Conservation (phyloP, 495 filamentous ascomycete genomes). For the Parmelia sp. region DNA sequence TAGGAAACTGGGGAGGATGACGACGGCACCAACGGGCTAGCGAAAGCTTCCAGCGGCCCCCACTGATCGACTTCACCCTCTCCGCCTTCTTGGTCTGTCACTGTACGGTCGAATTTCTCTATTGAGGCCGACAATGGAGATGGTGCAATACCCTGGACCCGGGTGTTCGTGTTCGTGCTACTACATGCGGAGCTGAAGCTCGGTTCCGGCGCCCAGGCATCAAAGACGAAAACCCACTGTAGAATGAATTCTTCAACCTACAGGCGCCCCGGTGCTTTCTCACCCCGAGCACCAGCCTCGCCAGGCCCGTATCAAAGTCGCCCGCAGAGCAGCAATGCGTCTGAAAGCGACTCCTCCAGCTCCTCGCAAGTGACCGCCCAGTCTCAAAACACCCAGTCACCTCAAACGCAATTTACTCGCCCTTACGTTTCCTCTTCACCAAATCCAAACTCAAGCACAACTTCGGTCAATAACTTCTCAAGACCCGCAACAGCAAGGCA, state of each 20-base stretch:
- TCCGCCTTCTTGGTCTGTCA: not conserved
- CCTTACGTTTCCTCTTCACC: conserved; percentile 27
- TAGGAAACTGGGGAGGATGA: not conserved
- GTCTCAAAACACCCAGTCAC: conserved; percentile 30
- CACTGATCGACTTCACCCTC: not conserved
- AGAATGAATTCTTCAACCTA: conserved; percentile 26
- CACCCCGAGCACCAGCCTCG: conserved; percentile 24
- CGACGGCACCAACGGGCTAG: too few species aligned
- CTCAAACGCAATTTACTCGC: conserved; percentile 29
- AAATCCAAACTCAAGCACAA: conserved; percentile 26
- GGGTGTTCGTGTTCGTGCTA: too few species aligned
- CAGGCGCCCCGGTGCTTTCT: conserved; percentile 28
- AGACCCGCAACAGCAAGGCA: conserved; percentile 30
- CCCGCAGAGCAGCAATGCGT: conserved; percentile 37
- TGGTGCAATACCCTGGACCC: not conserved
- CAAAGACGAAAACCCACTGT: not conserved
- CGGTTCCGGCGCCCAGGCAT: conserved; percentile 1
- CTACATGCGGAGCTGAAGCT: too few species aligned
- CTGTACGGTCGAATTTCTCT: not conserved
- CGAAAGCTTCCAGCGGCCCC: not conserved
- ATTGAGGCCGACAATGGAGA: not conserved
- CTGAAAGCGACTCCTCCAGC: conserved; percentile 48
- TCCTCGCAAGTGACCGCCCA: conserved; percentile 46
- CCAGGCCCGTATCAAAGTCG: conserved; percentile 23
- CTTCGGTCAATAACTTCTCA: conserved; percentile 30